phyloP scores from a whole-genome alignment of 495 filamentous ascomycete genomes.

The Penicillium dipodomyicola region DNA sequence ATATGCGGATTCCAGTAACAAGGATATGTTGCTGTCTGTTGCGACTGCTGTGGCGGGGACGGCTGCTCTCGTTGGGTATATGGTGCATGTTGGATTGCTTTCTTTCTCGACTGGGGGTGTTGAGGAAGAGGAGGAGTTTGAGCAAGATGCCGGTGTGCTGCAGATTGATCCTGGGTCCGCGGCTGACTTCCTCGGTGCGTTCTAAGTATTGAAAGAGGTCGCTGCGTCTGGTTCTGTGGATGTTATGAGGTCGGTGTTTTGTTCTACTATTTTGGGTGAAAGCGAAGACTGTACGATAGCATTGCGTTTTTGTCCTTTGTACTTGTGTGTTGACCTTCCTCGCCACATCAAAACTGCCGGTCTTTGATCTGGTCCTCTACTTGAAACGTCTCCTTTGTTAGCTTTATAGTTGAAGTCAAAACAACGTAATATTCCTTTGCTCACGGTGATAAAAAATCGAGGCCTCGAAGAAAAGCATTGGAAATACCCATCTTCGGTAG shows the following conservation, averaged over 20 bases:
- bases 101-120: conserved; percentile 8
- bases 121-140: conserved; percentile 21
- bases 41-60: conserved; percentile 36
- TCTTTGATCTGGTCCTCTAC: background rate
- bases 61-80: conserved; percentile 42
- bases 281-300: conserved; percentile 16
- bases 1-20: conserved; percentile 31
- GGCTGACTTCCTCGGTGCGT: conserved; percentile 24
- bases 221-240: background rate
- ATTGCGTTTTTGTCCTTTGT: conserved; percentile 1
- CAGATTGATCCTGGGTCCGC: conserved; percentile 17
- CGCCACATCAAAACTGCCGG: background rate
- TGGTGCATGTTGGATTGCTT: conserved; percentile 38
- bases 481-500: background rate
- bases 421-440: background rate
- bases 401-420: background rate
- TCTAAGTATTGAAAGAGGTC: background rate
- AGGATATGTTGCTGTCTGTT: conserved; percentile 41
- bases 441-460: background rate
- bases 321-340: background rate
- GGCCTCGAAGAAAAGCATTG: background rate
- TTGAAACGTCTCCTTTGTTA: background rate
- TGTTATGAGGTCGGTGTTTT: background rate
- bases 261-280: background rate
- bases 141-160: conserved; percentile 5